phyloP scores from a whole-genome alignment of 805 yeast genomes.

The Yamadazyma sp. region DNA sequence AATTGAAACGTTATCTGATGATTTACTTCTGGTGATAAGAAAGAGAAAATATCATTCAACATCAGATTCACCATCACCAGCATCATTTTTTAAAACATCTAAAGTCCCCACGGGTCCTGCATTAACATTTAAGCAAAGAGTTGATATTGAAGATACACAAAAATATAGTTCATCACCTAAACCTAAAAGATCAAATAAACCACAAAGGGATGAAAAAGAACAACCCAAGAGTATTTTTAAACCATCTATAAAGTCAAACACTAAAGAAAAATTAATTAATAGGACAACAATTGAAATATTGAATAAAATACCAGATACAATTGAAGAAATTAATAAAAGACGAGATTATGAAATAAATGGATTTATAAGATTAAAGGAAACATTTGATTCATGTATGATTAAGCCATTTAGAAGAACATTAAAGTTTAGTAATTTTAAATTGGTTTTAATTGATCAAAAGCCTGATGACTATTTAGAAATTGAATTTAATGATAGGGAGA shows the following conservation, averaged over 20 bases:
- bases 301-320: constrained; percentile 5
- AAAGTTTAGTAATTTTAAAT: constrained; percentile 22
- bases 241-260: no score
- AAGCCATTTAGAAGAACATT: constrained; percentile 29
- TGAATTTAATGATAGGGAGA: constrained; percentile 23
- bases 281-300: constrained; percentile 6
- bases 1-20: neutral
- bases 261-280: no score
- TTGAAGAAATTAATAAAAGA: constrained; percentile 12
- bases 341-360: constrained; percentile 18
- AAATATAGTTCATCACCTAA: no score
- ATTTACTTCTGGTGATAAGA: neutral
- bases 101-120: constrained; percentile 5
- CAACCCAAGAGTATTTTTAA: no score
- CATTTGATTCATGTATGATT: constrained; percentile 20
- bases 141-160: constrained; percentile 5
- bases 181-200: no score
- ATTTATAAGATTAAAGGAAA: constrained; percentile 15
- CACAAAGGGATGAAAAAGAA: no score
- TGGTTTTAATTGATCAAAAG: constrained; percentile 15
- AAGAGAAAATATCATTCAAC: neutral
- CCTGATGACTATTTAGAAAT: constrained; percentile 9
- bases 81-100: neutral
- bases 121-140: constrained; percentile 4
- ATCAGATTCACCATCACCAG: neutral